Conservation (phyloP, 345 rosid species). For the Carallia brachiata region DNA sequence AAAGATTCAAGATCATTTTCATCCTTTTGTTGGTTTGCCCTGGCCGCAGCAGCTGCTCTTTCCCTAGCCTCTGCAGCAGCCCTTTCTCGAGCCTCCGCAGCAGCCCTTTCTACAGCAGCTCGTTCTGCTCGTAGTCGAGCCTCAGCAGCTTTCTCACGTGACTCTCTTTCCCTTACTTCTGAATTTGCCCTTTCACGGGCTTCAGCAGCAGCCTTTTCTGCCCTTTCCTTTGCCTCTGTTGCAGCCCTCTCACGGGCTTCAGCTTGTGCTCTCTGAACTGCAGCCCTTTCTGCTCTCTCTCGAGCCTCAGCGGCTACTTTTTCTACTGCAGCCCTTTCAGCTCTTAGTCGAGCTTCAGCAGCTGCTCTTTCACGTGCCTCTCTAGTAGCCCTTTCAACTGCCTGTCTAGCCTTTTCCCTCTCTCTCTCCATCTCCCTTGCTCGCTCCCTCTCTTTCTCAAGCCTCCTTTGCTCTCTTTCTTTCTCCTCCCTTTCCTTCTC, state of each 20-base stretch:
- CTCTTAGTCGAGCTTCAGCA: slow-evolving; percentile 69
- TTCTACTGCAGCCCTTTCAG: slow-evolving; percentile 85
- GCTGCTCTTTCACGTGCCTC: slow-evolving; percentile 98
- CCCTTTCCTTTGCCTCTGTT: slow-evolving; percentile 75
- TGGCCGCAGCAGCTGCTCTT: slow-evolving; percentile 56
- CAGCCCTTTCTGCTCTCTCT: slow-evolving; percentile 85
- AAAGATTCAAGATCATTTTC: slow-evolving; percentile 85
- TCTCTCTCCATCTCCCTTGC: slow-evolving; percentile 67
- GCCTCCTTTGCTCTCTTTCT: slow-evolving; percentile 60
- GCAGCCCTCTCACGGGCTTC: slow-evolving; percentile 99
- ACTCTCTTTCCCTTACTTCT: slow-evolving; percentile 58
- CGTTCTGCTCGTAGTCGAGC: slow-evolving; percentile 63
- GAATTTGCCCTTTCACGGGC: slow-evolving; percentile 67
- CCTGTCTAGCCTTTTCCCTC: slow-evolving; percentile 71
- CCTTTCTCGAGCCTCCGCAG: slow-evolving; percentile 61
- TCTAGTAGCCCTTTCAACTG: slow-evolving; percentile 95
- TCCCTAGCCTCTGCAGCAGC: slow-evolving; percentile 36
- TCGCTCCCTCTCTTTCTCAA: slow-evolving; percentile 64
- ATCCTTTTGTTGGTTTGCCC: slow-evolving; percentile 54
- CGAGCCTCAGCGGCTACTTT: slow-evolving; percentile 77
- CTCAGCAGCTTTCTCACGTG: slow-evolving; percentile 43
- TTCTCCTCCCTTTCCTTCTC: slow-evolving; percentile 68
- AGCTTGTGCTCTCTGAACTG: slow-evolving; percentile 90
- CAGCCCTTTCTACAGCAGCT: slow-evolving; percentile 81
- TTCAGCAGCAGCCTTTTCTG: slow-evolving; percentile 87